phyloP scores from a whole-genome alignment of 2,329 filamentous ascomycete species.

The Huntiella decipiens region DNA sequence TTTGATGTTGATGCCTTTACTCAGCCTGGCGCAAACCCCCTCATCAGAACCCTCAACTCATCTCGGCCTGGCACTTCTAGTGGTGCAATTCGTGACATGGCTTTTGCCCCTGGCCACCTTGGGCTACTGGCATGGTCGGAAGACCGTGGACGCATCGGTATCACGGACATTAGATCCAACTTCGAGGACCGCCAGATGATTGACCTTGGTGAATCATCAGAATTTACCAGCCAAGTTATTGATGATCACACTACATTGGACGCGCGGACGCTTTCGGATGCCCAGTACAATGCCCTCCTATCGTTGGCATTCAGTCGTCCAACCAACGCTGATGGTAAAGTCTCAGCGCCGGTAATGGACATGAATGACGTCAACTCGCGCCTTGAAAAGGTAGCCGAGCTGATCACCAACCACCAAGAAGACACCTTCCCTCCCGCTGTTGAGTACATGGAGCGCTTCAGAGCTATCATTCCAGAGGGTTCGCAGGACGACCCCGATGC shows the following conservation, averaged over 20 bases:
- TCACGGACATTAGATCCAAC: slow-evolving; percentile 52
- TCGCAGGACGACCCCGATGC: too few relatives aligned
- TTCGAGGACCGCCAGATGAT: slow-evolving; percentile 52
- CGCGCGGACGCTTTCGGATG: background rate
- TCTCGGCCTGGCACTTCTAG: slow-evolving; percentile 50
- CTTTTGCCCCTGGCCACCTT: slow-evolving; percentile 75
- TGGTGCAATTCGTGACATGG: slow-evolving; percentile 77
- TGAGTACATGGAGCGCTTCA: too few relatives aligned
- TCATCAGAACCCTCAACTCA: slow-evolving; percentile 60
- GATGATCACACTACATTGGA: slow-evolving; percentile 1
- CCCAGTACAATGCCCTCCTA: slow-evolving; percentile 3
- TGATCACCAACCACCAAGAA: too few relatives aligned
- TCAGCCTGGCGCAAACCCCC: slow-evolving; percentile 31
- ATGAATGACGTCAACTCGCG: too few relatives aligned
- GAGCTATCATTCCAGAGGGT: too few relatives aligned
- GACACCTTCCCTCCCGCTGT: too few relatives aligned
- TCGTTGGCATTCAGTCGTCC: slow-evolving; percentile 1
- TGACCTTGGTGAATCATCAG: slow-evolving; percentile 35
- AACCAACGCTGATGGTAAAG: too few relatives aligned
- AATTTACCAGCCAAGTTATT: slow-evolving; percentile 16
- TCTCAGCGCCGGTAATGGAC: too few relatives aligned
- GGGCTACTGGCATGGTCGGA: slow-evolving; percentile 91
- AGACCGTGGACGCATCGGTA: slow-evolving; percentile 56
- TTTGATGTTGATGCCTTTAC: slow-evolving; percentile 39
- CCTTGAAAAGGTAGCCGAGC: too few relatives aligned